A percentile compares a stretch with the other conserved stretches of the same genome.
These are phyloP conservation scores for Amaranthus palmeri DNA, from an alignment of 148 eudicot genomes.

Conservation along the genomic window DNA sequence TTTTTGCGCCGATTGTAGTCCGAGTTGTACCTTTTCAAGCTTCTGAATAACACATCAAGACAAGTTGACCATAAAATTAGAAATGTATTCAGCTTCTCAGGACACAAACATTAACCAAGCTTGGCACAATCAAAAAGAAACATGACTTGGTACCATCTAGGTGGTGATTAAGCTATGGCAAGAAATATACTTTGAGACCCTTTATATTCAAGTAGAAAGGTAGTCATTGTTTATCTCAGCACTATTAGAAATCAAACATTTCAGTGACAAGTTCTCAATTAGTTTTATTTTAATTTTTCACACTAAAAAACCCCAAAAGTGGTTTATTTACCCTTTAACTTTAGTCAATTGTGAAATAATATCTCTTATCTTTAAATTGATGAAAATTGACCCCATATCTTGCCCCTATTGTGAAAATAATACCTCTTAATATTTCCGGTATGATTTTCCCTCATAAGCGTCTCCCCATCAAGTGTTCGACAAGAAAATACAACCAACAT, in stretches of 20 bases:
- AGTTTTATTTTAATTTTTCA: background rate
- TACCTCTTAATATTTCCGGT: no score
- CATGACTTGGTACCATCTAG: background rate
- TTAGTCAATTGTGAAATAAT: no score
- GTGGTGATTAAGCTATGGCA: background rate
- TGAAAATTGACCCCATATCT: no score
- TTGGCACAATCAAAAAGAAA: background rate
- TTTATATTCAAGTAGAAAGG: background rate
- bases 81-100: background rate
- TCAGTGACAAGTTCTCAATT: no score
- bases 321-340: no score
- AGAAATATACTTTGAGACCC: background rate
- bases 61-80: background rate
- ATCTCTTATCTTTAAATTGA: no score
- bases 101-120: background rate
- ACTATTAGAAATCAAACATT: background rate
- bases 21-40: slow-evolving; percentile 44
- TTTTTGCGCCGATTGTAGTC: slow-evolving; percentile 40
- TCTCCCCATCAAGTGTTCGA: no score
- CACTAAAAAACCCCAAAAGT: no score
- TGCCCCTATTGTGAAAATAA: no score
- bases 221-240: background rate
- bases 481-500: no score
- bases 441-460: no score
- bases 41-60: slow-evolving; percentile 38